A percentile compares a stretch with the other conserved stretches of the same genome.
phyloP scores from a whole-genome alignment of 2,329 filamentous ascomycete species.

The Dactylella cylindrospora region DNA sequence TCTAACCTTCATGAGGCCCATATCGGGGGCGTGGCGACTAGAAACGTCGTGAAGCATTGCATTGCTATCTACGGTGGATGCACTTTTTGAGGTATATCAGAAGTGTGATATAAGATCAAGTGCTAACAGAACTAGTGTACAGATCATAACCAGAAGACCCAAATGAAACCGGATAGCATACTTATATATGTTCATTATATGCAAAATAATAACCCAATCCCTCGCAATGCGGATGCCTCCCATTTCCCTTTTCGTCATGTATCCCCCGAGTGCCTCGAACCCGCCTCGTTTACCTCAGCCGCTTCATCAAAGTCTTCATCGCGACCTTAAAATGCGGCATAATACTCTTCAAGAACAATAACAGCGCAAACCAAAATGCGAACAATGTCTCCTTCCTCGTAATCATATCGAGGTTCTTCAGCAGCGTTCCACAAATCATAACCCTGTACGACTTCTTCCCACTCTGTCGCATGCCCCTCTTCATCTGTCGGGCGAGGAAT shows the following conservation, averaged over 20 bases:
- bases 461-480: conserved; percentile 38
- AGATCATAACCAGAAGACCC: too few species aligned
- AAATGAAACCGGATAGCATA: too few species aligned
- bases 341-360: conserved; percentile 38
- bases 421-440: conserved; percentile 26
- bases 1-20: too few species aligned
- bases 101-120: too few species aligned
- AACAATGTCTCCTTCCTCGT: conserved; percentile 38
- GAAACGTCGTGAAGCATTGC: too few species aligned
- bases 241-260: too few species aligned
- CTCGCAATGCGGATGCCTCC: conserved; percentile 18
- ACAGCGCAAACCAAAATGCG: conserved; percentile 39
- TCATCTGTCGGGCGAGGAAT: conserved; percentile 39
- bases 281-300: conserved; percentile 21
- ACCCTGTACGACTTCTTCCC: conserved; percentile 34
- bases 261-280: too few species aligned
- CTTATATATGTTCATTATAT: too few species aligned
- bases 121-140: too few species aligned
- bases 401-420: conserved; percentile 31
- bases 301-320: conserved; percentile 29
- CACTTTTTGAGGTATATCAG: too few species aligned
- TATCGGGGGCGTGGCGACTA: too few species aligned
- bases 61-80: too few species aligned
- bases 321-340: conserved; percentile 36
- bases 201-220: conserved; percentile 6